These are phyloP conservation scores for Hypoxylon sp. DNA, from an alignment of 2,329 filamentous ascomycete genomes.

Conservation along the genomic window DNA sequence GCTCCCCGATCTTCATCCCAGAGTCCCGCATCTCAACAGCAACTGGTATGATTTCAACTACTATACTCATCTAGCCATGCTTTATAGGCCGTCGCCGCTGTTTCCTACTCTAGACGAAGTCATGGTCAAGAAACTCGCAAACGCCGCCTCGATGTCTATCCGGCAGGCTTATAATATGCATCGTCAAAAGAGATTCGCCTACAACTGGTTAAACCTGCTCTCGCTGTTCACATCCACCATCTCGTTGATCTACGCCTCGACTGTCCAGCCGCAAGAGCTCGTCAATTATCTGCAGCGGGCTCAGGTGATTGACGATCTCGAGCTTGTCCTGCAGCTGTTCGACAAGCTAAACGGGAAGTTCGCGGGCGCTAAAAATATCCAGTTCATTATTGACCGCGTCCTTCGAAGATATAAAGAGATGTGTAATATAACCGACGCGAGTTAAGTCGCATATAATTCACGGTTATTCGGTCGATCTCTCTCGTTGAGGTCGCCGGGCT, in stretches of 20 bases:
- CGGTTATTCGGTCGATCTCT: background rate
- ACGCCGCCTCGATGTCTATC: conserved; percentile 58
- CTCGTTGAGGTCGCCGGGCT: background rate
- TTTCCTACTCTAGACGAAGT: conserved; percentile 53
- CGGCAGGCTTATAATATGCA: conserved; percentile 55
- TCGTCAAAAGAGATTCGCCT: conserved; percentile 55
- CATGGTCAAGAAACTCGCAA: conserved; percentile 51
- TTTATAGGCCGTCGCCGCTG: conserved; percentile 59
- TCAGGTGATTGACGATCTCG: conserved; percentile 49
- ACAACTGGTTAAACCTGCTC: conserved; percentile 58
- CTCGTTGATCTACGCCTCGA: conserved; percentile 58
- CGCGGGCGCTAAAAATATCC: conserved; percentile 22
- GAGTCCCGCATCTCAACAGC: conserved; percentile 58
- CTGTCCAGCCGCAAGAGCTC: conserved; percentile 53
- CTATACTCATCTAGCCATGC: conserved; percentile 58
- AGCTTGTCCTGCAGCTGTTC: conserved; percentile 50
- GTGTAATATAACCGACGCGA: conserved; percentile 12
- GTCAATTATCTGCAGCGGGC: conserved; percentile 44
- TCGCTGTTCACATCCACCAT: conserved; percentile 57
- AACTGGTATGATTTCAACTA: conserved; percentile 63
- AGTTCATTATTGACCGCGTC: conserved; percentile 22
- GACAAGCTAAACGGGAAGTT: conserved; percentile 51
- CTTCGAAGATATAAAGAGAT: conserved; percentile 27
- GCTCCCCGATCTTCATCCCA: conserved; percentile 53
- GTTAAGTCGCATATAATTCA: conserved; percentile 1